Base-by-base conservation (phyloP, 352 stramenopile genomes). In the Globisporangium cederbergense region DNA sequence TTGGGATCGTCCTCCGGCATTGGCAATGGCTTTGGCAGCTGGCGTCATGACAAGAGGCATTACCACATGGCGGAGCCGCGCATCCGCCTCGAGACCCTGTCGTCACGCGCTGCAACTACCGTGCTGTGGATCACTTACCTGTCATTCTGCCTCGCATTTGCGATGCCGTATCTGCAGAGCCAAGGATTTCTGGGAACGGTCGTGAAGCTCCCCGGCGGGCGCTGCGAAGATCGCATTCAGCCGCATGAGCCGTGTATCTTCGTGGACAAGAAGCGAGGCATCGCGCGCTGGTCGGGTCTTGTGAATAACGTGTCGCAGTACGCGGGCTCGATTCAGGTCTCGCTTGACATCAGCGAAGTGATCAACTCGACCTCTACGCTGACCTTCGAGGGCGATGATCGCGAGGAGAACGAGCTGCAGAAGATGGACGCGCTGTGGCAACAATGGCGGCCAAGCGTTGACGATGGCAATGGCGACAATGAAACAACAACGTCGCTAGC, bases 51-150 rank as follows among this genome's bases (percentile, higher is more conserved):
- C 73, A 58, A 47, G 60, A 54, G 32, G 45, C 28, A 30, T 22
- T 16, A 47, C n/a, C 40, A 54, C 30, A 13, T 53, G 4, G 18
- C 50, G 28, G 57, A 88, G 36, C 76, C 86, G 58, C 74, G 79
- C 54, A 91, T 95, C 66, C 84, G 86, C 46, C 63, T 95, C 8
- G 86, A 95, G 68, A 95, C 86, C 40, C 62, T 95, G 16, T 89
- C 83, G 18, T 93, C 86, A 8, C 71, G 78, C 30, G 83, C 80
- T n/a, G 81, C 84, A 6, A 90, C 79, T 49, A 78, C 73, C 3
- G 85, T 95, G 51, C 71, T 95, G 8, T 83, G 74, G 66, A 67
- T 91, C 68, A 92, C 86, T 54, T 95, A 95, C 69, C 16, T 93
- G 16, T 75, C 77, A 18, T 95, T 95, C 55, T 69, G 83, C 3